A percentile compares a stretch with the other conserved stretches of the same genome.
Evolutionary conservation across 352 stramenopile species (phyloP).

Genomic region (Phytophthora multivora): DNA sequence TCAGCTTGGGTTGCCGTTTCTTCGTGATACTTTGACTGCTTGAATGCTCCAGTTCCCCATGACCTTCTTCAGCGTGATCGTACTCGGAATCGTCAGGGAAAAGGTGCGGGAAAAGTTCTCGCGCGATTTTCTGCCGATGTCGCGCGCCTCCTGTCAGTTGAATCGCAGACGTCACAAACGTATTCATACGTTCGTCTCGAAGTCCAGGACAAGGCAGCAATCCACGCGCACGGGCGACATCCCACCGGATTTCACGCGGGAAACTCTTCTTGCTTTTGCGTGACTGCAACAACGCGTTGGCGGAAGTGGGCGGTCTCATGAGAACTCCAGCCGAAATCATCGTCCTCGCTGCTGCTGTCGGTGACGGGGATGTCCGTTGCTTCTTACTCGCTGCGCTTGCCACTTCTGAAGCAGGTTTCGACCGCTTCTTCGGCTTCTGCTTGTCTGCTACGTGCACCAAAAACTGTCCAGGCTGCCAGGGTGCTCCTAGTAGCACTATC

Average conservation of each 20-base stretch:
- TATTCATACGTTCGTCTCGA: constrained; percentile 54
- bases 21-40: neutral
- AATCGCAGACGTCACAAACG: constrained; percentile 58
- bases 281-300: constrained; percentile 22
- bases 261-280: constrained; percentile 53
- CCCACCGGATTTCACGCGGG: constrained; percentile 60
- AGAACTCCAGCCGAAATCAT: constrained; percentile 4
- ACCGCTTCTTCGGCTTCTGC: constrained; percentile 41
- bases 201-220: constrained; percentile 71
- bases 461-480: constrained; percentile 70
- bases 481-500: constrained; percentile 54
- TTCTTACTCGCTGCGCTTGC: constrained; percentile 17
- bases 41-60: constrained; percentile 7
- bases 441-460: constrained; percentile 63
- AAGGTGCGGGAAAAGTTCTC: constrained; percentile 74
- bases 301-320: constrained; percentile 21
- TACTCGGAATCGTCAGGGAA: constrained; percentile 36
- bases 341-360: constrained; percentile 5
- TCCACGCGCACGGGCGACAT: constrained; percentile 40
- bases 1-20: constrained; percentile 32
- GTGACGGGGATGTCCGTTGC: constrained; percentile 15
- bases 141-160: constrained; percentile 72
- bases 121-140: constrained; percentile 63
- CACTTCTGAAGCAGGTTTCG: constrained; percentile 11
- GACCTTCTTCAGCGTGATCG: constrained; percentile 12